Percentiles rank a stretch among this genome's conserved stretches.
phyloP scores from a whole-genome alignment of 169 alveolate genomes.

The Plasmodium berghei region DNA sequence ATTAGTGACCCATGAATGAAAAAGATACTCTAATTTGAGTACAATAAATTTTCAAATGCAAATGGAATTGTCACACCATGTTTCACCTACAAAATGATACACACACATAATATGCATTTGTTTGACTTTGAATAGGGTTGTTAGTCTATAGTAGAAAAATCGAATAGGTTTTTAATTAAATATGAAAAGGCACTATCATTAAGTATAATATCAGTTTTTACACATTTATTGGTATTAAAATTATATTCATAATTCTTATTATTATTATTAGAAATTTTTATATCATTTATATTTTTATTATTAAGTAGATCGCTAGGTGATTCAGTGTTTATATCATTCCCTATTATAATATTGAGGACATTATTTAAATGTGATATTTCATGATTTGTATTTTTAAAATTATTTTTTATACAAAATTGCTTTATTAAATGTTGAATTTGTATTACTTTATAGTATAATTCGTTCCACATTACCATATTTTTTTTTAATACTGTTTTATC shows the following conservation, averaged over 20 bases:
- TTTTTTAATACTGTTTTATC: not conserved
- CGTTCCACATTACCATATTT: not conserved
- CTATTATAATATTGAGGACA: constrained; percentile 20
- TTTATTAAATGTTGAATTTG: constrained; percentile 18
- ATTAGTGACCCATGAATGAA: too few species aligned
- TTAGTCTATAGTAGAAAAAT: not conserved
- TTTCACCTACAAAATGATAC: too few species aligned
- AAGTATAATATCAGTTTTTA: constrained; percentile 14
- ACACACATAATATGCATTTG: too few species aligned
- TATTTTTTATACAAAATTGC: constrained; percentile 10
- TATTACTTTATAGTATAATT: constrained; percentile 5
- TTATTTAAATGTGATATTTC: not conserved
- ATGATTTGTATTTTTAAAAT: not conserved
- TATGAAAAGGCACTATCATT: constrained; percentile 29
- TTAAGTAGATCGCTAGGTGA: not conserved
- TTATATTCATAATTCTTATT: not conserved
- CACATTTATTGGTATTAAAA: not conserved
- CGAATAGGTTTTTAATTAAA: constrained; percentile 42
- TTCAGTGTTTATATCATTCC: not conserved
- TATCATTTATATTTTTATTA: not conserved
- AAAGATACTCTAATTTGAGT: too few species aligned
- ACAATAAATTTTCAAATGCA: too few species aligned
- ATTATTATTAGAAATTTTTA: not conserved
- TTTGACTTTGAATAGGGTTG: too few species aligned
- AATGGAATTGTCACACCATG: too few species aligned